Conservation (phyloP, 2,329 filamentous ascomycete genomes). For the Lasiodiplodia hormozganensis region DNA sequence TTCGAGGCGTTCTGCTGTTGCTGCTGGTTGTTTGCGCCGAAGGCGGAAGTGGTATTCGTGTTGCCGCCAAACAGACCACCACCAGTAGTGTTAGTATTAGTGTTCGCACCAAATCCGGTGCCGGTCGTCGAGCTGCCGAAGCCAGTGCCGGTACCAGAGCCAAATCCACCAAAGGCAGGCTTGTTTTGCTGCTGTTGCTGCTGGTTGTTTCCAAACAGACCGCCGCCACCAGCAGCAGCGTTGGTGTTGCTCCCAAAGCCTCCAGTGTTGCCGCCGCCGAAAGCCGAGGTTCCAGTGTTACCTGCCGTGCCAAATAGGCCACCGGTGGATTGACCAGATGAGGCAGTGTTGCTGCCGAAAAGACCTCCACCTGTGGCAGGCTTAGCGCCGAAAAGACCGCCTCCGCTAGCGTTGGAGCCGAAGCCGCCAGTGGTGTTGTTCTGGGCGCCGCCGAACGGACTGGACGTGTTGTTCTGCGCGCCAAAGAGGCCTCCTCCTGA, state of each 20-base stretch:
- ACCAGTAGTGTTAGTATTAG: slow-evolving; percentile 37
- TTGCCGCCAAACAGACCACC: slow-evolving; percentile 39
- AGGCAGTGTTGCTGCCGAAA: slow-evolving; percentile 35
- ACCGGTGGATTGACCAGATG: slow-evolving; percentile 37
- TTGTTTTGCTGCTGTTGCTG: slow-evolving; percentile 33
- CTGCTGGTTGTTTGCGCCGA: slow-evolving; percentile 31
- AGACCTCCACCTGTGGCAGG: slow-evolving; percentile 35
- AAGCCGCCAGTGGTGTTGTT: slow-evolving; percentile 40
- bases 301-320: slow-evolving; percentile 43
- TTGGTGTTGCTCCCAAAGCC: slow-evolving; percentile 49
- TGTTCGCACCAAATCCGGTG: slow-evolving; percentile 41
- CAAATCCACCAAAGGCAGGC: slow-evolving; percentile 35
- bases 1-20: slow-evolving; percentile 30
- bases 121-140: slow-evolving; percentile 40
- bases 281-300: slow-evolving; percentile 21
- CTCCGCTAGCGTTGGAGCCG: slow-evolving; percentile 36
- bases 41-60: slow-evolving; percentile 19
- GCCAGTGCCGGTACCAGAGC: slow-evolving; percentile 33
- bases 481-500: slow-evolving; percentile 54
- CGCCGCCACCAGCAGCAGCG: slow-evolving; percentile 28
- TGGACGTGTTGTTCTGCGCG: slow-evolving; percentile 40
- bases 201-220: slow-evolving; percentile 32
- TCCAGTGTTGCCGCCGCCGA: slow-evolving; percentile 39
- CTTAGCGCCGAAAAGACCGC: slow-evolving; percentile 41
- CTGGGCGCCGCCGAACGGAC: slow-evolving; percentile 31